Percentiles rank a stretch among this genome's conserved stretches.
Evolutionary conservation across 2,329 filamentous ascomycete genomes (phyloP).

Genomic region (Apiospora kogelbergensis): DNA sequence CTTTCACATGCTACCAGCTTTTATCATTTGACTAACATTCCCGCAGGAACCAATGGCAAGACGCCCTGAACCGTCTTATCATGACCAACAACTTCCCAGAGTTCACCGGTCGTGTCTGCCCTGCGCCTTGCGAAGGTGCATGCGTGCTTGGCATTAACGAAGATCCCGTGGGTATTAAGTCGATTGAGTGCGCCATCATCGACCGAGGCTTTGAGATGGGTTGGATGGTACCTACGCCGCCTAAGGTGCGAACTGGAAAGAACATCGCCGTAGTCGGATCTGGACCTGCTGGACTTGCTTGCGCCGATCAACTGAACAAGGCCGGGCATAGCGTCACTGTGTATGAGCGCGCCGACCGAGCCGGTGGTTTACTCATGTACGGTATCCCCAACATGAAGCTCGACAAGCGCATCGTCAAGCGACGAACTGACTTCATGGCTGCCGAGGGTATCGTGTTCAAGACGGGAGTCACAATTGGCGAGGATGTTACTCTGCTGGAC

Average conservation of each 20-base stretch:
- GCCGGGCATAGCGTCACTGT: constrained; percentile 86
- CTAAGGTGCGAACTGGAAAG: constrained; percentile 81
- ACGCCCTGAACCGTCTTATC: constrained; percentile 85
- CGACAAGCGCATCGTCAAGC: constrained; percentile 95
- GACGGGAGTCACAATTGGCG: constrained; percentile 74
- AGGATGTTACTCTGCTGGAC: constrained; percentile 69
- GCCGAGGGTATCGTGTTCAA: constrained; percentile 83
- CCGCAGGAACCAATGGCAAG: constrained; percentile 82
- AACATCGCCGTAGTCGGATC: constrained; percentile 87
- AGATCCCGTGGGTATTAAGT: constrained; percentile 97
- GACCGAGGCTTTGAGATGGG: constrained; percentile 97
- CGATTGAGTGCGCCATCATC: constrained; percentile 96
- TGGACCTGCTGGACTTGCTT: constrained; percentile 85
- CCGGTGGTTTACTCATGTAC: constrained; percentile 94
- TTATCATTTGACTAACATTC: no score
- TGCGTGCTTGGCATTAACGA: constrained; percentile 97
- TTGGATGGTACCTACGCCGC: constrained; percentile 88
- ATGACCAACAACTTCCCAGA: constrained; percentile 99
- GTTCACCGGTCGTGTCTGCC: constrained; percentile 95
- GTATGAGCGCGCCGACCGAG: constrained; percentile 88
- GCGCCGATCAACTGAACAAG: constrained; percentile 91
- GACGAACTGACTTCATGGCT: constrained; percentile 92
- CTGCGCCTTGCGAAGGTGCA: constrained; percentile 92
- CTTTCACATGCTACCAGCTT: no score
- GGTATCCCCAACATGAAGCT: constrained; percentile 99